Evolutionary conservation across 2,329 filamentous ascomycete species (phyloP), one percentile per base, ranked within the genome.

Genomic region (Microdochium bolleyi): DNA sequence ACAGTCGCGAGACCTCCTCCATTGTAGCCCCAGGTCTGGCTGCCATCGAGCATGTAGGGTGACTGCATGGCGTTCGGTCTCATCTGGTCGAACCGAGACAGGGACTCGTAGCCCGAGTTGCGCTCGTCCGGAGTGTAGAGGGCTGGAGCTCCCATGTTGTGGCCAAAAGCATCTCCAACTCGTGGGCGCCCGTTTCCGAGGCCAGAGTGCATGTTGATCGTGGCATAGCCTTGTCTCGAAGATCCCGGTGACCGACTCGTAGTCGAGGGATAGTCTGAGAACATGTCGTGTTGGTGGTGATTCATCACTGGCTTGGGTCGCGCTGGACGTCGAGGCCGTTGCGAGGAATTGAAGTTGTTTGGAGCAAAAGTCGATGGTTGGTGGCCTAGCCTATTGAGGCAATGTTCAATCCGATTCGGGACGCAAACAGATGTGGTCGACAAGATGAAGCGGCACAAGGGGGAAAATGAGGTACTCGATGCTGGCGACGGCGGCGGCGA

Each of bases 11-110:
- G 88, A 49, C 83, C 85, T 4, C 41, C 41, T 62, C 80, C 82
- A 55, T 73, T 76, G 59, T 89, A 85, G 67, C 85, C 89, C 91
- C 91, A 96, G 21, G 86, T 84, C 64, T 90, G 87, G 65, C 84
- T 82, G 63, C 91, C 89, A 60, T 92, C 75, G 52, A 79, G 63
- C 72, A 80, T 75, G 55, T 79, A 80, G 30, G 68, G 69, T 21
- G 65, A 65, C 27, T 73, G 74, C 63, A 78, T 60, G 48, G 50
- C 54, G 50, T 52, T 64, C 65, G 54, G 68, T 62, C 34, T 64
- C 64, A 58, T 60, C 55, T 41, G 67, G 59, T 58, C 69, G 60
- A 67, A 78, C 70, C 62, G 68, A 67, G 53, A 64, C 27, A 67
- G 54, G 19, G 65, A 87, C 54, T 73, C 80, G 61, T 82, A 77